Percentiles rank a stretch among this genome's conserved stretches.
These are phyloP conservation scores for Sporothrix curviconia DNA, from an alignment of 2,329 filamentous ascomycete genomes.

Conservation along the genomic window DNA sequence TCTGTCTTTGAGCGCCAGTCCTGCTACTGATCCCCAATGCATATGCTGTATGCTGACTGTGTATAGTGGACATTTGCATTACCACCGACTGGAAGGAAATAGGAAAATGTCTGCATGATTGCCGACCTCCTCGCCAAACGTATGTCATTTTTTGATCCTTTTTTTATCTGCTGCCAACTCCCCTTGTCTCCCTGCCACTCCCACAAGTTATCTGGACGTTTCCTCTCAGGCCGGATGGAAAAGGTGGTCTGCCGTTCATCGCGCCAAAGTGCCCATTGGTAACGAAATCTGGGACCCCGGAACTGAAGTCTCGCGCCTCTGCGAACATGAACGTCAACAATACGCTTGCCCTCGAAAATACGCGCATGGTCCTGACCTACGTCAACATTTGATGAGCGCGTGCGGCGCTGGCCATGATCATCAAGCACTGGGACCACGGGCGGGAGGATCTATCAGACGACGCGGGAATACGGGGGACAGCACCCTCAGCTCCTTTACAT, in stretches of 20 bases:
- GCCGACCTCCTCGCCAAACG: slow-evolving; percentile 78
- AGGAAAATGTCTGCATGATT: slow-evolving; percentile 83
- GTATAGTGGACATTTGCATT: slow-evolving; percentile 89
- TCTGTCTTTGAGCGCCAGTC: too few relatives aligned
- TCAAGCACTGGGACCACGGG: slow-evolving; percentile 99
- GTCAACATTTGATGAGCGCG: slow-evolving; percentile 85
- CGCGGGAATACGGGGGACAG: slow-evolving; percentile 86
- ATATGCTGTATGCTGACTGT: background rate
- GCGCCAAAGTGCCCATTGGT: slow-evolving; percentile 95
- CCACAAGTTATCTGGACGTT: background rate
- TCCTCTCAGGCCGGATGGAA: slow-evolving; percentile 81
- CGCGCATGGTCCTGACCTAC: slow-evolving; percentile 95
- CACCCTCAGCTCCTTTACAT: slow-evolving; percentile 97
- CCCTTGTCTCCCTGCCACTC: background rate
- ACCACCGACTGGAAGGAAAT: slow-evolving; percentile 83
- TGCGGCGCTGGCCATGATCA: slow-evolving; percentile 88
- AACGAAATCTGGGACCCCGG: slow-evolving; percentile 98
- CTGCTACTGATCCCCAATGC: background rate
- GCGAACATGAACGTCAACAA: slow-evolving; percentile 99
- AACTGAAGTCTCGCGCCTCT: slow-evolving; percentile 77
- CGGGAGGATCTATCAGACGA: slow-evolving; percentile 86
- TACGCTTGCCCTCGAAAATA: slow-evolving; percentile 88
- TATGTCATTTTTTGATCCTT: slow-evolving; percentile 42
- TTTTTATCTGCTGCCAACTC: background rate
- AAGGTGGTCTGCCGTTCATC: slow-evolving; percentile 90